These are phyloP conservation scores for Ettlia oleoabundans DNA, from an alignment of 139 green algal genomes.

Conservation along the genomic window DNA sequence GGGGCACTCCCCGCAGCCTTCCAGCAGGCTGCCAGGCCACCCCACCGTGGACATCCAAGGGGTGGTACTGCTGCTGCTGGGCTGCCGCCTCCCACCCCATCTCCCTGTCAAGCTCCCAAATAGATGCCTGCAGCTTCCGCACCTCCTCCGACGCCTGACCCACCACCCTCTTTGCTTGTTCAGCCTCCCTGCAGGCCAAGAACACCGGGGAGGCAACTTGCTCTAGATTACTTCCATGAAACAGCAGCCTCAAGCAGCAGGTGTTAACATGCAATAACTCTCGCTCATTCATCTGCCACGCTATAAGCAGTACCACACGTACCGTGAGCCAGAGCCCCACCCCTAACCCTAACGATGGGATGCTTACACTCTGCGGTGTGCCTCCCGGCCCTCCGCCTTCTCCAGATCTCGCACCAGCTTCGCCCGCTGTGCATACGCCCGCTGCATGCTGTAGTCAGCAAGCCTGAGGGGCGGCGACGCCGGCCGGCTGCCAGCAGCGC, in stretches of 20 bases:
- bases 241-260: neutral
- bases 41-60: neutral
- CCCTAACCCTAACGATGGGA: too few species aligned
- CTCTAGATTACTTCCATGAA: too few species aligned
- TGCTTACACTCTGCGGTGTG: slow-evolving; percentile 48
- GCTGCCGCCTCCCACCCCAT: slow-evolving; percentile 22
- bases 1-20: neutral
- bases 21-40: slow-evolving; percentile 25
- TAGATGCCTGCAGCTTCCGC: slow-evolving; percentile 53
- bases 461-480: neutral
- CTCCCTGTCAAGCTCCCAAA: slow-evolving; percentile 56
- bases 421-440: slow-evolving; percentile 63
- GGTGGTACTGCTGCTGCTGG: slow-evolving; percentile 7
- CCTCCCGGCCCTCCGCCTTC: slow-evolving; percentile 52
- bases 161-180: slow-evolving; percentile 51
- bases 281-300: neutral
- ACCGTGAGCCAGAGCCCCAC: neutral
- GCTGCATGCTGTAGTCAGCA: slow-evolving; percentile 33
- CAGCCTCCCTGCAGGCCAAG: slow-evolving; percentile 21
- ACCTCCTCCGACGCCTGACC: slow-evolving; percentile 57
- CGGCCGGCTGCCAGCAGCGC: neutral
- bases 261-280: neutral
- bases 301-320: neutral
- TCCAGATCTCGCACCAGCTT: slow-evolving; percentile 71
- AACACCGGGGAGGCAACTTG: neutral